Percentiles rank a stretch among this genome's conserved stretches.
phyloP scores from a whole-genome alignment of 2,329 filamentous ascomycete genomes.

The Clonostachys rhizophaga region DNA sequence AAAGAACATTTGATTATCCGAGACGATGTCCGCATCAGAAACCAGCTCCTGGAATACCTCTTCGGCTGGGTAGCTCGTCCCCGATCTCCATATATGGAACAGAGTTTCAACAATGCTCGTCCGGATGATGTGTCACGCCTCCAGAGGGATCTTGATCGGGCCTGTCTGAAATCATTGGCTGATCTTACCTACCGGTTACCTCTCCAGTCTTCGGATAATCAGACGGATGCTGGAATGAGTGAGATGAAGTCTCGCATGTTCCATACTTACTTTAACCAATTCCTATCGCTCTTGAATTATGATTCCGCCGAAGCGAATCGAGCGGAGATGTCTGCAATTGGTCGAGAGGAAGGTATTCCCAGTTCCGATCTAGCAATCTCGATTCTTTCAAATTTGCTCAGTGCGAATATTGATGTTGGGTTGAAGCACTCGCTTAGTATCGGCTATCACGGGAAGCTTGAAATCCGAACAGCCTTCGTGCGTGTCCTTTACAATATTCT shows the following conservation, averaged over 20 bases:
- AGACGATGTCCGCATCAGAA: conserved; percentile 64
- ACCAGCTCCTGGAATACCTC: conserved; percentile 63
- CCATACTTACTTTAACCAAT: conserved; percentile 66
- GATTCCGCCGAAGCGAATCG: conserved; percentile 38
- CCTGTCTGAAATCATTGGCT: conserved; percentile 60
- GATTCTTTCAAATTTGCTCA: conserved; percentile 64
- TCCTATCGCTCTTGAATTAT: conserved; percentile 60
- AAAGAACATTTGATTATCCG: conserved; percentile 66
- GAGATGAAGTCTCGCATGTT: conserved; percentile 70
- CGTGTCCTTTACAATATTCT: conserved; percentile 68
- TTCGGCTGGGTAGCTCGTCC: conserved; percentile 65
- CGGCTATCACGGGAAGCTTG: conserved; percentile 65
- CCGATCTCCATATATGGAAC: conserved; percentile 42
- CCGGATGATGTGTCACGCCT: conserved; percentile 53
- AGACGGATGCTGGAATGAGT: conserved; percentile 61
- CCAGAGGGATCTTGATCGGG: conserved; percentile 61
- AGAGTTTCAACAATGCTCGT: conserved; percentile 31
- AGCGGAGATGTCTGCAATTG: conserved; percentile 21
- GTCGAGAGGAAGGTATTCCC: conserved; percentile 48
- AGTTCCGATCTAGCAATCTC: conserved; percentile 61
- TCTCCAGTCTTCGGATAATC: conserved; percentile 60
- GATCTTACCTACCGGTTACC: conserved; percentile 63
- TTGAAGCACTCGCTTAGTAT: conserved; percentile 67
- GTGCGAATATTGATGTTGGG: conserved; percentile 68
- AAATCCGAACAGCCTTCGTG: conserved; percentile 66